A percentile compares a stretch with the other conserved stretches of the same genome.
phyloP scores from a whole-genome alignment of 345 rosid species.

The Citrus cavaleriei region DNA sequence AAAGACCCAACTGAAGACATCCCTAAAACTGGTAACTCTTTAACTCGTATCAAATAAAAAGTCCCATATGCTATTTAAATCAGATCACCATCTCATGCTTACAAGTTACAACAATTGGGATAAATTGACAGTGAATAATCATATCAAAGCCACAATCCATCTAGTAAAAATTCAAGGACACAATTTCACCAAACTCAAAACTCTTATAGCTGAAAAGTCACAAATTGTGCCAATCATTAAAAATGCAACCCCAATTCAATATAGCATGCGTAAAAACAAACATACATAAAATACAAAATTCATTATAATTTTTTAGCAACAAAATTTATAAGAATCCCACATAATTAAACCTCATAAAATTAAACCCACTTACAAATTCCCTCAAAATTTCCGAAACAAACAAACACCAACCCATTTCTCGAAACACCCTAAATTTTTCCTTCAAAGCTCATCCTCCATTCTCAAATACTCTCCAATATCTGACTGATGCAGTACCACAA shows the following conservation, averaged over 20 bases:
- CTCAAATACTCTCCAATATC: slow-evolving; percentile 92
- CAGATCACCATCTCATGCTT: background rate
- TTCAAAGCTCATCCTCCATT: slow-evolving; percentile 84
- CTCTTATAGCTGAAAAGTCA: background rate
- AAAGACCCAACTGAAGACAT: too few relatives aligned
- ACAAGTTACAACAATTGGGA: background rate
- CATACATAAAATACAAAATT: background rate
- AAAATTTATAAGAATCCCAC: background rate
- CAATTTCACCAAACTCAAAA: background rate
- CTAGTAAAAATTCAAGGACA: background rate
- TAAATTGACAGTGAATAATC: background rate
- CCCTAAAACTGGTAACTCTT: background rate
- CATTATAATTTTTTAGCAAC: background rate
- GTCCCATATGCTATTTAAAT: background rate
- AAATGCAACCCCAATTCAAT: background rate
- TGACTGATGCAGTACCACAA: slow-evolving; percentile 77
- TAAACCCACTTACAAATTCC: background rate
- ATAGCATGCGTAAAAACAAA: background rate
- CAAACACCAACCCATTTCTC: background rate
- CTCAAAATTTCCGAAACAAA: background rate
- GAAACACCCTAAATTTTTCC: background rate
- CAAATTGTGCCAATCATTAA: background rate
- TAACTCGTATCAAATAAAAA: background rate
- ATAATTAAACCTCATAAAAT: background rate
- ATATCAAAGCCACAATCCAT: background rate